Evolutionary conservation across 148 eudicot genomes (phyloP).

Genomic region (Simmondsia chinensis): DNA sequence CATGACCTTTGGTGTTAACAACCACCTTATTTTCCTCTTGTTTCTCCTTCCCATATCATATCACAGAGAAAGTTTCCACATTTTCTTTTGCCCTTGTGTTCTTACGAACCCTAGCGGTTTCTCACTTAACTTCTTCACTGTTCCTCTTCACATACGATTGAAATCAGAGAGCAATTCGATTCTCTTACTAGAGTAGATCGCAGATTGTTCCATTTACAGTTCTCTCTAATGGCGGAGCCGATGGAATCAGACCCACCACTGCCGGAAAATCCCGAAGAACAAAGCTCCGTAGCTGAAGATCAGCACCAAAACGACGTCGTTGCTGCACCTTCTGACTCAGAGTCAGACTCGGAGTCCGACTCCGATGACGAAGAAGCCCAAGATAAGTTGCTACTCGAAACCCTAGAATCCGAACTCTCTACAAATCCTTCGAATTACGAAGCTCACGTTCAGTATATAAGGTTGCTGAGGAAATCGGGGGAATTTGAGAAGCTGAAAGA

Average conservation of each 20-base stretch:
- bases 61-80: no score
- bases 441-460: constrained; percentile 73
- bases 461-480: constrained; percentile 67
- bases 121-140: no score
- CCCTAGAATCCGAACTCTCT: constrained; percentile 58
- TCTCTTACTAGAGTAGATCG: no score
- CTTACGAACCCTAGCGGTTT: no score
- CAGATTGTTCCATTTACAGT: no score
- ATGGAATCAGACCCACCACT: background rate
- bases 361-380: constrained; percentile 65
- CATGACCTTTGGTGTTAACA: no score
- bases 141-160: no score
- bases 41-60: no score
- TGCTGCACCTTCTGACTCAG: constrained; percentile 7
- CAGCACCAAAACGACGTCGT: background rate
- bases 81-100: no score
- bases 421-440: constrained; percentile 61
- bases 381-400: constrained; percentile 39
- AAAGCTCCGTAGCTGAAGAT: background rate
- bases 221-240: constrained; percentile 13
- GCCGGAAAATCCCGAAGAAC: background rate
- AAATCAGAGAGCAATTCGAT: no score
- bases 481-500: constrained; percentile 74
- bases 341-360: constrained; percentile 38
- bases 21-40: no score